Evolutionary conservation across 208 protist genomes (phyloP).

Genomic region (Herpetomonas samuelpessoai): DNA sequence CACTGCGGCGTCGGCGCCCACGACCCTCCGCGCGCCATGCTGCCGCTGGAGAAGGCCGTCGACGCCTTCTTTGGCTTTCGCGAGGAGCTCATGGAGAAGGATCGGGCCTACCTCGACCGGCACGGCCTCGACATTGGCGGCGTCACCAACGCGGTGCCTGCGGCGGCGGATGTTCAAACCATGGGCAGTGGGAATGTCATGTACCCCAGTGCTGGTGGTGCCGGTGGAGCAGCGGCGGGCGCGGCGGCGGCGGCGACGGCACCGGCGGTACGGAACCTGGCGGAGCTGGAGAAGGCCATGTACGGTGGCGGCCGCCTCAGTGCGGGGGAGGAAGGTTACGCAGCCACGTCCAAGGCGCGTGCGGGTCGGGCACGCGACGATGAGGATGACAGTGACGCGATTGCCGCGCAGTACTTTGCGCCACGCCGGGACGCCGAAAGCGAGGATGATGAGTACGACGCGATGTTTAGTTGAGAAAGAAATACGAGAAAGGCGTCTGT

Average conservation of each 20-base stretch:
- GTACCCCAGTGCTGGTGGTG: background rate
- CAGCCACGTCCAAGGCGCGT: background rate
- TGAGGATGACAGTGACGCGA: conserved; percentile 27
- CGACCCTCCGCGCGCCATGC: conserved; percentile 41
- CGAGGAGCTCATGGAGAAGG: conserved; percentile 69
- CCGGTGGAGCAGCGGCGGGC: no score
- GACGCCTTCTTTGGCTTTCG: conserved; percentile 90
- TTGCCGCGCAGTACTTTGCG: conserved; percentile 41
- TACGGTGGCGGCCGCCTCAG: conserved; percentile 7
- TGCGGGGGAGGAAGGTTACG: background rate
- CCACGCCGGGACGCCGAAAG: conserved; percentile 23
- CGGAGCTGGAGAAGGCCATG: background rate
- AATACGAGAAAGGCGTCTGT: no score
- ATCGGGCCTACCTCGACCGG: conserved; percentile 46
- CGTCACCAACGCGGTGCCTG: conserved; percentile 7
- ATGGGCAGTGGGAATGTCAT: background rate
- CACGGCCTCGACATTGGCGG: conserved; percentile 31
- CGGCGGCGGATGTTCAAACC: background rate
- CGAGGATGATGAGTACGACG: conserved; percentile 10
- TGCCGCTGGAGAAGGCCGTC: conserved; percentile 73
- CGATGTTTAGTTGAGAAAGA: conserved; percentile 11
- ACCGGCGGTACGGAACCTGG: background rate
- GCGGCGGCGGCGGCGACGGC: background rate
- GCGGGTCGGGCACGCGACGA: conserved; percentile 13
- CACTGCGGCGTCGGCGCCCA: conserved; percentile 45